phyloP scores from a whole-genome alignment of 352 stramenopile species.

The Halophytophthora batemanensis region DNA sequence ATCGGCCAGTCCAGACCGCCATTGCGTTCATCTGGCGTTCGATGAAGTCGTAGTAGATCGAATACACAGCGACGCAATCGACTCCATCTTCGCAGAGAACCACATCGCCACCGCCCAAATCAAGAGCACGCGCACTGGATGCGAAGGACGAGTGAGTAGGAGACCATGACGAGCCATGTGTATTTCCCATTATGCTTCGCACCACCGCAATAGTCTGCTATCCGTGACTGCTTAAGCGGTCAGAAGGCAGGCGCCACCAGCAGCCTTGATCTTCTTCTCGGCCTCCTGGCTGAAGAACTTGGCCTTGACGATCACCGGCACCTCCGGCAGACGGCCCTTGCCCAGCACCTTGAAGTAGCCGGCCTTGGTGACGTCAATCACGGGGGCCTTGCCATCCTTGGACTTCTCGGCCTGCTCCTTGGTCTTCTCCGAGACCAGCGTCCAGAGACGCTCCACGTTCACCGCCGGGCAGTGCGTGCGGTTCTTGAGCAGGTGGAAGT shows the following conservation, averaged over 20 bases:
- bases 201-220: slow-evolving; percentile 55
- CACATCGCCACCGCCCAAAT: too few relatives aligned
- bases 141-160: slow-evolving; percentile 17
- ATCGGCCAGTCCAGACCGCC: not conserved
- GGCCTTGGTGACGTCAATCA: slow-evolving; percentile 97
- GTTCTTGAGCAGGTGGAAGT: slow-evolving; percentile 98
- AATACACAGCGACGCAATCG: not conserved
- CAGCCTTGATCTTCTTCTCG: slow-evolving; percentile 99
- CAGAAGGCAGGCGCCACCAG: slow-evolving; percentile 97
- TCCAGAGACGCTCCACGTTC: slow-evolving; percentile 99
- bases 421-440: slow-evolving; percentile 96
- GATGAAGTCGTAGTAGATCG: not conserved
- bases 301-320: slow-evolving; percentile 99
- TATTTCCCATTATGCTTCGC: slow-evolving; percentile 83
- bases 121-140: too few relatives aligned
- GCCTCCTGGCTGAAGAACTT: slow-evolving; percentile 99
- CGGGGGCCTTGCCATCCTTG: slow-evolving; percentile 96
- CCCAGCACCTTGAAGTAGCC: slow-evolving; percentile 99
- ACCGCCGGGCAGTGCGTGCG: slow-evolving; percentile 96
- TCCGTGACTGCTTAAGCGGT: slow-evolving; percentile 90
- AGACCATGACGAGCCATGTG: slow-evolving; percentile 37
- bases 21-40: slow-evolving; percentile 11
- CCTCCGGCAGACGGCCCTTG: slow-evolving; percentile 96
- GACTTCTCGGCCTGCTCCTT: slow-evolving; percentile 95
- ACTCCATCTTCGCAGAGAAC: too few relatives aligned